Conservation (phyloP, 1,284 basidiomycete species). For the Cutaneotrichosporon sp. region DNA sequence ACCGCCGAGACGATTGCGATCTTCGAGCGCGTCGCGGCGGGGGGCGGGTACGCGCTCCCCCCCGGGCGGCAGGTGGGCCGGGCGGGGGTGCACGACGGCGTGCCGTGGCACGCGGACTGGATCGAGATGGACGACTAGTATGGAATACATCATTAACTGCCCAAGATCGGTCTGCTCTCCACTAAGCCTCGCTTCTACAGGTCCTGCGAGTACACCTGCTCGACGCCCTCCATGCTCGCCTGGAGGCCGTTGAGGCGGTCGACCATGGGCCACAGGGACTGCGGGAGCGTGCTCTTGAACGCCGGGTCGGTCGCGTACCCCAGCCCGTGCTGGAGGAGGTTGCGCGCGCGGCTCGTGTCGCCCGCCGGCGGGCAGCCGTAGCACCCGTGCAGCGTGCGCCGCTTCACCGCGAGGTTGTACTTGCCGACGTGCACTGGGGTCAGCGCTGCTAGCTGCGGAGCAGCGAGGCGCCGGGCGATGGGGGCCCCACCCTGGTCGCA, state of each 20-base stretch:
- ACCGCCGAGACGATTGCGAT: too few species aligned
- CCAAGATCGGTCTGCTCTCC: too few species aligned
- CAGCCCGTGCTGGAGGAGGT: conserved; percentile 77
- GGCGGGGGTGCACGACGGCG: too few species aligned
- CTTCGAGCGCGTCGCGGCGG: too few species aligned
- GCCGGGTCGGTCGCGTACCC: conserved; percentile 55
- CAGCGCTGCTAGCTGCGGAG: neutral
- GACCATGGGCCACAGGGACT: conserved; percentile 62
- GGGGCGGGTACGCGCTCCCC: too few species aligned
- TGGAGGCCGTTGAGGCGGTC: conserved; percentile 64
- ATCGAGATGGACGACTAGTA: too few species aligned
- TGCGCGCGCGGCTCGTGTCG: conserved; percentile 67
- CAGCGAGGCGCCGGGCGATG: too few species aligned
- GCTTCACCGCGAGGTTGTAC: conserved; percentile 61
- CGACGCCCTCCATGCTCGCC: conserved; percentile 53
- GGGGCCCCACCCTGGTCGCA: too few species aligned
- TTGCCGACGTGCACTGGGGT: conserved; percentile 31
- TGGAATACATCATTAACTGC: too few species aligned
- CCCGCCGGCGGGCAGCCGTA: conserved; percentile 66
- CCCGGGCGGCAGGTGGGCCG: too few species aligned
- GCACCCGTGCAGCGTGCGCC: conserved; percentile 73
- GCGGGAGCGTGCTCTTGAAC: conserved; percentile 61
- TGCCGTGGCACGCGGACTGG: too few species aligned
- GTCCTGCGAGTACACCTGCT: conserved; percentile 61
- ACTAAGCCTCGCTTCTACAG: neutral